Evolutionary conservation across 2,329 filamentous ascomycete genomes (phyloP), one percentile per base, ranked within the genome.

Genomic region (Epichloe brachyelytri): DNA sequence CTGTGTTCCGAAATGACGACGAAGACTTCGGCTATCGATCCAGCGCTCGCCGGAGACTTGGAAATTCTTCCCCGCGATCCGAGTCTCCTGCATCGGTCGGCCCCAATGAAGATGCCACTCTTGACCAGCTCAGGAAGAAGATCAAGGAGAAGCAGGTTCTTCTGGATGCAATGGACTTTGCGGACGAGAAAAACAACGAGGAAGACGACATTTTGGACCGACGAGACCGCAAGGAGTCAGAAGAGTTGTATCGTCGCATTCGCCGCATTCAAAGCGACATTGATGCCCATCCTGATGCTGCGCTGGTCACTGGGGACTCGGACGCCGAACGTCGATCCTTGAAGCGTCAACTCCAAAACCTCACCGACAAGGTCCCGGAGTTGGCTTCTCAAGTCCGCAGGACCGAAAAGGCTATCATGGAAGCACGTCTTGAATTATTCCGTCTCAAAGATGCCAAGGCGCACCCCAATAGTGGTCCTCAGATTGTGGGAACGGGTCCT

Each of bases 1-100:
- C 93, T 0, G 86, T 97, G 3, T 98, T 91, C 70, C 91, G 94
- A 63, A 96, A 97, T 64, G 93, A 97, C 58, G 89, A 95, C 60
- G 88, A 95, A 58, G 85, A 89, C 53, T 80, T 94, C 60, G 89
- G 88, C 5, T 98, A 98, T 63, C 85, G 85, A 59, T 97, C 93
- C 12, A 96, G 90, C 65, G 93, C 93, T 50, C 87, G 93, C 56
- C 87, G 90, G 56, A 82, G 93, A 57, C 71, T 94, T 51, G 88
- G 86, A 40, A 84, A 82, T 54, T 83, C 80, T 54, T 93, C 89
- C 8, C 88, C 89, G 46, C 90, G 89, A 2, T 88, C 91, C 6
- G 82, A 84, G 30, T 83, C 84, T 4, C 86, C 86, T 10, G 76
- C 78, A 2, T 85, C 83, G 65, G 60, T 85, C 67, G 60, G 78